Evolutionary conservation across 1,139 yeast species (phyloP), one percentile per base, ranked within the genome.

Genomic region (Geotrichum histeridarum): DNA sequence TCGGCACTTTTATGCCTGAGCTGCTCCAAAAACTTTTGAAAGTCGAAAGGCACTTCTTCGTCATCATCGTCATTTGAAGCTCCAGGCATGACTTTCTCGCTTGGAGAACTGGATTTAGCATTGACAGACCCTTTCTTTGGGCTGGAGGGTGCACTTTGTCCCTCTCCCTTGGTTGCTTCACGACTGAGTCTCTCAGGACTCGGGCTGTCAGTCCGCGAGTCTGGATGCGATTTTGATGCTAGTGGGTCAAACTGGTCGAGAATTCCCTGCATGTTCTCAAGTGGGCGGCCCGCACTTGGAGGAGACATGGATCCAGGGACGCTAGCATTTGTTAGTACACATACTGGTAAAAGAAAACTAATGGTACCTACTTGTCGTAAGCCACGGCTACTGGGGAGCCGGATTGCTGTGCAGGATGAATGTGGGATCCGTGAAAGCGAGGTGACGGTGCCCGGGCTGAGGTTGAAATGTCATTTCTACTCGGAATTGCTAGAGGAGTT

Each of bases 1-100:
- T 89, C 96, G 1, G 98, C 96, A 54, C 80, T 76, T 61, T 83
- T 84, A 57, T 81, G 78, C 55, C 85, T 82, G 59, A 94, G 76
- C 59, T 86, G 89, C 6, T 77, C 75, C 39, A 91, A 74, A 66
- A 94, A 94, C 27, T 77, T 73, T 65, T 87, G 96, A 68, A 91
- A 93, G 67, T 93, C 96, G 2, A 86, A 74, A 17, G 59, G 57
- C 30, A 59, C 67, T 18, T 64, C 65, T 22, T 64, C 61, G 18
- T 33, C 53, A 1, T 49, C 55, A 2, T 43, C 42, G 15, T 38
- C 38, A 31, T 30, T 37, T 8, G 31, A 39, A 8, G 44, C 14
- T 12, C 48, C 41, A 9, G 43, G 36, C 14, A 11, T 15, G 12
- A 30, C 18, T 35, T 53, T 53, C 41, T 53, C 55, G 27, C 39